A percentile compares a stretch with the other conserved stretches of the same genome.
Evolutionary conservation across 768 basidiomycete genomes (phyloP).

Genomic region (Dioszegia aurantiaca): DNA sequence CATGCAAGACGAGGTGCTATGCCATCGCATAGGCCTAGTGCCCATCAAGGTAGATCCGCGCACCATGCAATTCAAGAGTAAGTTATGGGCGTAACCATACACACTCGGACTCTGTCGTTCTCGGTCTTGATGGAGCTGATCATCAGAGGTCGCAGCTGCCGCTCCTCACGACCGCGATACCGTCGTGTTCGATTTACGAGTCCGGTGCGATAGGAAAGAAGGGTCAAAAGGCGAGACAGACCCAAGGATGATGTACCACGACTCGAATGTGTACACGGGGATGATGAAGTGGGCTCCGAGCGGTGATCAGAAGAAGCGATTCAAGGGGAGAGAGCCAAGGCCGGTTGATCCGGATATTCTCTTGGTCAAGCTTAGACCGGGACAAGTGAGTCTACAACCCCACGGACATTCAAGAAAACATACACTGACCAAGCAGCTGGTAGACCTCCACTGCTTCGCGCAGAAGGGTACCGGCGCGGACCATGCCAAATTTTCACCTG

Average conservation of each 20-base stretch:
- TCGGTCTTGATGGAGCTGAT: no score
- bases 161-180: slow-evolving; percentile 84
- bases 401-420: not conserved
- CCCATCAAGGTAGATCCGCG: slow-evolving; percentile 84
- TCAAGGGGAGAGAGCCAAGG: slow-evolving; percentile 51
- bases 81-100: no score
- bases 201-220: slow-evolving; percentile 63
- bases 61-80: slow-evolving; percentile 57
- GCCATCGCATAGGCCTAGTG: slow-evolving; percentile 86
- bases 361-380: slow-evolving; percentile 84
- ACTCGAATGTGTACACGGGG: slow-evolving; percentile 55
- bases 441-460: slow-evolving; percentile 75
- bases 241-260: slow-evolving; percentile 66
- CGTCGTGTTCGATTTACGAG: slow-evolving; percentile 74
- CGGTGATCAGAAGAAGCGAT: slow-evolving; percentile 65
- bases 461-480: slow-evolving; percentile 84
- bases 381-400: slow-evolving; percentile 58
- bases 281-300: slow-evolving; percentile 71
- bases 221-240: slow-evolving; percentile 59
- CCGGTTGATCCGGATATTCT: slow-evolving; percentile 64
- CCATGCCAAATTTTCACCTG: slow-evolving; percentile 94
- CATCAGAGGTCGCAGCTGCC: slow-evolving; percentile 53
- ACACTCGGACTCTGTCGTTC: no score
- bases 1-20: slow-evolving; percentile 87
- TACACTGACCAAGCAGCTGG: slow-evolving; percentile 48